These are phyloP conservation scores for Ustilago nuda DNA, from an alignment of 1,284 basidiomycete species.

Conservation along the genomic window DNA sequence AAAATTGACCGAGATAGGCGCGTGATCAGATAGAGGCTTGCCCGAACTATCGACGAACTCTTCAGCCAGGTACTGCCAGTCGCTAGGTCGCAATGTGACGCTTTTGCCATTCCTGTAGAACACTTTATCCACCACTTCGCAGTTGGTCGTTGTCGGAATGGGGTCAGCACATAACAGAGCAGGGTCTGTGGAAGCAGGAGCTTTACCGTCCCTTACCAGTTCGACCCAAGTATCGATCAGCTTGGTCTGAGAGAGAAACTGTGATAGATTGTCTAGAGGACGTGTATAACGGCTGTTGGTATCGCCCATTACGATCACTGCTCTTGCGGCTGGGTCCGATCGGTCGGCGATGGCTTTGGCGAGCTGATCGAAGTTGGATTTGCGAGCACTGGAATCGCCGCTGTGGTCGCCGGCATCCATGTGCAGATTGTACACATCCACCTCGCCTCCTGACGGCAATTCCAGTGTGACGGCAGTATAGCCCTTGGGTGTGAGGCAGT, in stretches of 20 bases:
- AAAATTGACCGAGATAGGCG: constrained; percentile 26
- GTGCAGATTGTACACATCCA: constrained; percentile 32
- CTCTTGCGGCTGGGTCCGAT: constrained; percentile 15
- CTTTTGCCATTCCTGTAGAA: constrained; percentile 21
- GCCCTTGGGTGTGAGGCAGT: constrained; percentile 31
- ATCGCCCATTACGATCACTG: constrained; percentile 37
- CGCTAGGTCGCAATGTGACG: constrained; percentile 12
- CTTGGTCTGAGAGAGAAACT: constrained; percentile 18
- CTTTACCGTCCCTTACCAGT: constrained; percentile 11
- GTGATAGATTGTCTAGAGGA: constrained; percentile 15
- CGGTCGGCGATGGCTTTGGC: constrained; percentile 23
- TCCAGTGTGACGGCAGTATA: constrained; percentile 25
- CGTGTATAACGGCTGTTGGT: constrained; percentile 30
- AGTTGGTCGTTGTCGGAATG: constrained; percentile 17
- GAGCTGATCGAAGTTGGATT: constrained; percentile 23
- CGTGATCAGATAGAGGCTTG: constrained; percentile 26
- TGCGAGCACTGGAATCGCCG: constrained; percentile 23
- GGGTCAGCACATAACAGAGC: constrained; percentile 22
- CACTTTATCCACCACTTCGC: constrained; percentile 31
- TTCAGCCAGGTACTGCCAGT: constrained; percentile 21
- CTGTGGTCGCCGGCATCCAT: constrained; percentile 24
- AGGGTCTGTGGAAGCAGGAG: constrained; percentile 20
- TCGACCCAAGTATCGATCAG: constrained; percentile 28
- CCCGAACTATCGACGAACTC: constrained; percentile 21
- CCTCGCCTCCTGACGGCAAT: constrained; percentile 13